Conservation (phyloP, 345 rosid species). For the Gossypium ekmanianum region DNA sequence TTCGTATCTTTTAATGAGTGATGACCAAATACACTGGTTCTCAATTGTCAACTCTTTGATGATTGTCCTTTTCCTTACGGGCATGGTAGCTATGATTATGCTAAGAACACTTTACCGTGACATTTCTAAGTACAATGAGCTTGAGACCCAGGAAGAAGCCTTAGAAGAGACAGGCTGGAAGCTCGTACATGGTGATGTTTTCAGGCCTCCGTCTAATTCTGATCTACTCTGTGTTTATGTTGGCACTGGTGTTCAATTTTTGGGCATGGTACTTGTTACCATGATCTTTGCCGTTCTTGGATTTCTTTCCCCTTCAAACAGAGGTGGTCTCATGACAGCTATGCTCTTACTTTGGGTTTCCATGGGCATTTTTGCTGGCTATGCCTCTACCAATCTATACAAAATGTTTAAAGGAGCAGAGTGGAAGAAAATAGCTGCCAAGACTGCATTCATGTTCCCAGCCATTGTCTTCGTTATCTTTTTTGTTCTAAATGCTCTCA, state of each 20-base stretch:
- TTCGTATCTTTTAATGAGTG: constrained; percentile 71
- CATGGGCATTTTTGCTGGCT: constrained; percentile 74
- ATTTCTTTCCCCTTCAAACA: constrained; percentile 71
- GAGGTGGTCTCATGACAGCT: constrained; percentile 84
- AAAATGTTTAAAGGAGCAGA: constrained; percentile 78
- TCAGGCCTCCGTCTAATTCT: constrained; percentile 63
- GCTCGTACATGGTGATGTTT: constrained; percentile 75
- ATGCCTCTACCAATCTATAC: constrained; percentile 54
- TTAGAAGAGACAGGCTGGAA: constrained; percentile 86
- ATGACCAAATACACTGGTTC: constrained; percentile 76
- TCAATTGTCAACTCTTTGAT: constrained; percentile 68
- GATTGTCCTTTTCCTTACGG: constrained; percentile 80
- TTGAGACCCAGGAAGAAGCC: constrained; percentile 82
- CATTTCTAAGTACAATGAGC: constrained; percentile 72
- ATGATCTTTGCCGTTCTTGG: constrained; percentile 75
- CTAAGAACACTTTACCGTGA: constrained; percentile 73
- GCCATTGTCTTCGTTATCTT: constrained; percentile 57
- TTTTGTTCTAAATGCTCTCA: constrained; percentile 64
- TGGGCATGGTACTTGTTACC: constrained; percentile 69
- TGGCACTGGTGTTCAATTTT: constrained; percentile 73
- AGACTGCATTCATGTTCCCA: constrained; percentile 73
- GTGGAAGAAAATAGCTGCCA: constrained; percentile 69
- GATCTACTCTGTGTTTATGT: constrained; percentile 64
- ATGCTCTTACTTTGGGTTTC: constrained; percentile 78
- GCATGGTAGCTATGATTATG: constrained; percentile 84